Conservation (phyloP, 352 stramenopile genomes). For the Globisporangium cederbergense region DNA sequence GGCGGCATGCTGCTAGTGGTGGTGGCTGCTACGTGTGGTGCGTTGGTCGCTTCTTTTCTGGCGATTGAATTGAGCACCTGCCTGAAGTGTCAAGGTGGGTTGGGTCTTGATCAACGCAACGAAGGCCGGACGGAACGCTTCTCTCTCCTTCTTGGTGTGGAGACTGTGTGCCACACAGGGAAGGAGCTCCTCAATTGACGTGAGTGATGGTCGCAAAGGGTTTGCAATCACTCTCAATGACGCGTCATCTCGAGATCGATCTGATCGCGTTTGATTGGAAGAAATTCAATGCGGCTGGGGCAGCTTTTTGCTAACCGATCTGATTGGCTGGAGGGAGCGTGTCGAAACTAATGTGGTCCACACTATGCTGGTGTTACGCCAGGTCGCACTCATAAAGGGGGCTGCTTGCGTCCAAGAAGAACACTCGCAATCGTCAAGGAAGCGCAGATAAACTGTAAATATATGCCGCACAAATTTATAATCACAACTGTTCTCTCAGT, state of each 20-base stretch:
- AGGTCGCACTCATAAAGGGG: background rate
- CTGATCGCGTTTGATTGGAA: background rate
- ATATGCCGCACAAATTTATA: no score
- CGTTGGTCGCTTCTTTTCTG: conserved; percentile 3
- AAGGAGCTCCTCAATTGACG: background rate
- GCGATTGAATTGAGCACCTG: background rate
- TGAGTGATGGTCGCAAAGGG: conserved; percentile 7
- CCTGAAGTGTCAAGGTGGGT: background rate
- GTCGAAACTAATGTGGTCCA: conserved; percentile 11
- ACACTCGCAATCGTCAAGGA: conserved; percentile 8
- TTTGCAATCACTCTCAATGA: background rate
- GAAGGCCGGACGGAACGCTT: conserved; percentile 2
- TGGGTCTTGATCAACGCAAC: background rate
- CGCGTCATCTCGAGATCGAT: background rate
- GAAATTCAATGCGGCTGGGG: background rate
- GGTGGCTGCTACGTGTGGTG: background rate
- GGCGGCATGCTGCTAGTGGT: conserved; percentile 26
- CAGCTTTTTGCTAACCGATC: background rate
- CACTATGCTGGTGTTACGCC: background rate
- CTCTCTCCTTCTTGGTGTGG: conserved; percentile 11
- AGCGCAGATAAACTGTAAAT: conserved; percentile 9
- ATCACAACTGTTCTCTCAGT: no score
- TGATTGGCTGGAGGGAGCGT: conserved; percentile 15
- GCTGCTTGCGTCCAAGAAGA: background rate
- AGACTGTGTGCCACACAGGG: conserved; percentile 9